Evolutionary conservation across 306 rosid genomes (phyloP).

Genomic region (Malus sylvestris): DNA sequence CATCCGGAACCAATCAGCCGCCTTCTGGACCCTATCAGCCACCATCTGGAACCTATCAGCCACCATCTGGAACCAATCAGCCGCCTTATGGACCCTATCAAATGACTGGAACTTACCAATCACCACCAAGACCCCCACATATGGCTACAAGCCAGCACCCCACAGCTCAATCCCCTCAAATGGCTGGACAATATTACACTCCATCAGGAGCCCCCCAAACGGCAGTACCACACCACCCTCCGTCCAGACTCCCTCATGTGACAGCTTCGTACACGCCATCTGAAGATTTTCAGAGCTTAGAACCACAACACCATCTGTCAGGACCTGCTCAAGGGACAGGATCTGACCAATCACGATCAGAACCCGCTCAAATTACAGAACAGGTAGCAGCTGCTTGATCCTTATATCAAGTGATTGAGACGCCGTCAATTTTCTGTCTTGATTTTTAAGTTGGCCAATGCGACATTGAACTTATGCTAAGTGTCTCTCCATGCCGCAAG

Average conservation of each 20-base stretch:
- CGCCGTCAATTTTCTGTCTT: not conserved
- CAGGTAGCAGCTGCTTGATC: constrained; percentile 33
- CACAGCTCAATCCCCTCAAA: constrained; percentile 17
- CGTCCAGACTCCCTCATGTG: not conserved
- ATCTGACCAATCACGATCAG: constrained; percentile 31
- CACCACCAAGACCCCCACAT: constrained; percentile 8
- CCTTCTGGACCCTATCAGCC: no score
- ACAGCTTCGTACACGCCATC: not conserved
- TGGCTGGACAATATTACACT: constrained; percentile 18
- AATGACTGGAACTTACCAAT: constrained; percentile 5
- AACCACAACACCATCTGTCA: constrained; percentile 22
- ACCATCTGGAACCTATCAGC: no score
- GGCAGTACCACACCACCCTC: not conserved
- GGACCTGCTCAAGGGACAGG: constrained; percentile 25
- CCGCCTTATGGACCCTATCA: not conserved
- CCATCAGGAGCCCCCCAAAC: constrained; percentile 6
- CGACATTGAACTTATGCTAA: no score
- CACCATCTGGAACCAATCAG: no score
- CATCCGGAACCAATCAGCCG: no score
- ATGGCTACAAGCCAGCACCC: constrained; percentile 7
- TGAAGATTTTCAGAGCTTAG: not conserved
- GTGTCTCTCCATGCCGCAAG: no score
- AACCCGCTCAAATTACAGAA: constrained; percentile 31
- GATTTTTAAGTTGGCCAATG: no score
- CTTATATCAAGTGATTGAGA: constrained; percentile 10